Evolutionary conservation across 2,329 filamentous ascomycete species (phyloP).

Genomic region (Diaporthe aspalathi): DNA sequence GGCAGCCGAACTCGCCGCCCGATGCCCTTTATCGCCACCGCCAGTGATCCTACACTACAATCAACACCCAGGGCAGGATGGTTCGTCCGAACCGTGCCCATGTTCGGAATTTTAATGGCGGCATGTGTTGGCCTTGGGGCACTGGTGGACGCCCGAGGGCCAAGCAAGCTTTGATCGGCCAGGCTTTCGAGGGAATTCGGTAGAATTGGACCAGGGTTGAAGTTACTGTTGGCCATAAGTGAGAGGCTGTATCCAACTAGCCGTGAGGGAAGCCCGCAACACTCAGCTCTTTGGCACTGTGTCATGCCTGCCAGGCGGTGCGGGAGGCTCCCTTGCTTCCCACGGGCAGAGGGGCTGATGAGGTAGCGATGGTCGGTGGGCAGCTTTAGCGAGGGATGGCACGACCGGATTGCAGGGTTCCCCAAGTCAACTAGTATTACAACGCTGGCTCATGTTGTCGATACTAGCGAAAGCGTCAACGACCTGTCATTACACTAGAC

Average conservation of each 20-base stretch:
- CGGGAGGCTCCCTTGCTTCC: slow-evolving; percentile 25
- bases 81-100: slow-evolving; percentile 22
- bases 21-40: background rate
- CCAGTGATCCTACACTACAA: background rate
- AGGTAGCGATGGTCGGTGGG: background rate
- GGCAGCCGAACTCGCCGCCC: slow-evolving; percentile 1
- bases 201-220: background rate
- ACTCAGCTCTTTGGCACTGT: slow-evolving; percentile 17
- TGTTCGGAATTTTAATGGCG: slow-evolving; percentile 14
- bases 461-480: slow-evolving; percentile 26
- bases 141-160: background rate
- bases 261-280: background rate
- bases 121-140: background rate
- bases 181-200: background rate
- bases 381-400: slow-evolving; percentile 21
- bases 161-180: slow-evolving; percentile 18
- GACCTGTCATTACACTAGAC: slow-evolving; percentile 21
- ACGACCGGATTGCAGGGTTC: slow-evolving; percentile 23
- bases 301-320: background rate
- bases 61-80: slow-evolving; percentile 7
- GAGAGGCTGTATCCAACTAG: background rate
- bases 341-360: slow-evolving; percentile 5
- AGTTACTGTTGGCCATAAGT: slow-evolving; percentile 5
- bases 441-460: slow-evolving; percentile 28
- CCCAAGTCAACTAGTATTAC: slow-evolving; percentile 23